These are phyloP conservation scores for Sporothrix variecibatus DNA, from an alignment of 2,329 filamentous ascomycete genomes.

Conservation along the genomic window DNA sequence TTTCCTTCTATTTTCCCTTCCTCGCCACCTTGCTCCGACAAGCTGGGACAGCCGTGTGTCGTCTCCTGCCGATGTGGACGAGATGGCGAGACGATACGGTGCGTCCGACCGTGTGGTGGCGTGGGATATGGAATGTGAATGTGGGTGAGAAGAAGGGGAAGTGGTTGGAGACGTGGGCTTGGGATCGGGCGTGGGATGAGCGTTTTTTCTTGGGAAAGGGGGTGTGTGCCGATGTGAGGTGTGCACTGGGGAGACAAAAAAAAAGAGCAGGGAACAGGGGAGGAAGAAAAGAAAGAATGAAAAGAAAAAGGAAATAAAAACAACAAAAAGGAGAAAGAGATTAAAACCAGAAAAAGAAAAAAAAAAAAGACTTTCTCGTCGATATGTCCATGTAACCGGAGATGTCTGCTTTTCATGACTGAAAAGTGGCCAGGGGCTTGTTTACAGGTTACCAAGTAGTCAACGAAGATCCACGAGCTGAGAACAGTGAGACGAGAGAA, in stretches of 20 bases:
- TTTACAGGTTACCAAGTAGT: background rate
- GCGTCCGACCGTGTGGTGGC: background rate
- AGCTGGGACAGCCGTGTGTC: constrained; percentile 12
- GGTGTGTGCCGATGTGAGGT: background rate
- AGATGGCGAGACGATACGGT: constrained; percentile 5
- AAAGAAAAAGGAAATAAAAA: background rate
- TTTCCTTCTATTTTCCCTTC: background rate
- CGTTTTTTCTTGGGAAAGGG: constrained; percentile 4
- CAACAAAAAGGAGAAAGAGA: background rate
- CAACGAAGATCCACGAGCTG: constrained; percentile 5
- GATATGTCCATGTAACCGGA: background rate
- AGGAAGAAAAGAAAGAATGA: background rate
- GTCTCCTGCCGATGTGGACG: background rate
- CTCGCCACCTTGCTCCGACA: constrained; percentile 3
- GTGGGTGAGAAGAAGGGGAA: background rate
- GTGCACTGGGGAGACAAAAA: background rate
- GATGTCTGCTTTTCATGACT: background rate
- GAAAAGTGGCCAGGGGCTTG: background rate
- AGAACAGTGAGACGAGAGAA: background rate
- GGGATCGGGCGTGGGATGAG: background rate
- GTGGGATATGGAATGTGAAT: background rate
- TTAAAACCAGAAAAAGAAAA: background rate
- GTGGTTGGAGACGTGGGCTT: background rate
- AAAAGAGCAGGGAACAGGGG: background rate
- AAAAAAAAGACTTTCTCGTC: background rate